These are phyloP conservation scores for Scorias spongiosa DNA, from an alignment of 2,329 filamentous ascomycete species.

Conservation along the genomic window DNA sequence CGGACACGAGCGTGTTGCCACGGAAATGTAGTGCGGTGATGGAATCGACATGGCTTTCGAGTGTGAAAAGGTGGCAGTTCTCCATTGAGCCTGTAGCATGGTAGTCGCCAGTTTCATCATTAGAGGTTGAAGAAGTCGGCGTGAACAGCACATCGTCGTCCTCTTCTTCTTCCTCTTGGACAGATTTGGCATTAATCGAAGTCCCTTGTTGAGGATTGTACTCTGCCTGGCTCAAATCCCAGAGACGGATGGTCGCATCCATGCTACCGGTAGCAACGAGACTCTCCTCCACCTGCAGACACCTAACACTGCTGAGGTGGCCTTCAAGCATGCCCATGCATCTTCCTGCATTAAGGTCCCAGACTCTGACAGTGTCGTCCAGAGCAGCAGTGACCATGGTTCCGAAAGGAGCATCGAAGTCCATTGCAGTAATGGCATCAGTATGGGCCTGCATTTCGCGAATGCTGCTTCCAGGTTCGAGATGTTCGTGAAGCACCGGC, in stretches of 20 bases:
- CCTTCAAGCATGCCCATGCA: conserved; percentile 88
- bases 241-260: conserved; percentile 86
- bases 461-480: conserved; percentile 77
- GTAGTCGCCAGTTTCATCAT: conserved; percentile 5
- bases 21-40: conserved; percentile 87
- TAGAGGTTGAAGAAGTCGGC: conserved; percentile 6
- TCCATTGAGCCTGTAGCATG: conserved; percentile 52
- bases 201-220: conserved; percentile 52
- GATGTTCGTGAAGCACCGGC: conserved; percentile 90
- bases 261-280: conserved; percentile 87
- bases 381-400: conserved; percentile 83
- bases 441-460: conserved; percentile 78
- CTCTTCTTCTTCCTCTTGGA: conserved; percentile 28
- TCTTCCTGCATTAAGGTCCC: conserved; percentile 86
- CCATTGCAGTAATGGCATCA: conserved; percentile 75
- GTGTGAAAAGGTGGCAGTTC: conserved; percentile 75
- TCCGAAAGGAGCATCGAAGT: conserved; percentile 95
- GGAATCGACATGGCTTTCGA: conserved; percentile 84
- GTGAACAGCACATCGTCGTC: conserved; percentile 16
- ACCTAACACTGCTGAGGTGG: conserved; percentile 82
- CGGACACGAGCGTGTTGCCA: conserved; percentile 80
- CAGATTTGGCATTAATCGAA: conserved; percentile 32
- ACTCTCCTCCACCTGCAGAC: conserved; percentile 89
- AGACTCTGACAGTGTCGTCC: conserved; percentile 88
- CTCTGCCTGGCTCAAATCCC: conserved; percentile 82